Conservation (phyloP, 2,329 filamentous ascomycete species). For the Hymenoscyphus repandus region DNA sequence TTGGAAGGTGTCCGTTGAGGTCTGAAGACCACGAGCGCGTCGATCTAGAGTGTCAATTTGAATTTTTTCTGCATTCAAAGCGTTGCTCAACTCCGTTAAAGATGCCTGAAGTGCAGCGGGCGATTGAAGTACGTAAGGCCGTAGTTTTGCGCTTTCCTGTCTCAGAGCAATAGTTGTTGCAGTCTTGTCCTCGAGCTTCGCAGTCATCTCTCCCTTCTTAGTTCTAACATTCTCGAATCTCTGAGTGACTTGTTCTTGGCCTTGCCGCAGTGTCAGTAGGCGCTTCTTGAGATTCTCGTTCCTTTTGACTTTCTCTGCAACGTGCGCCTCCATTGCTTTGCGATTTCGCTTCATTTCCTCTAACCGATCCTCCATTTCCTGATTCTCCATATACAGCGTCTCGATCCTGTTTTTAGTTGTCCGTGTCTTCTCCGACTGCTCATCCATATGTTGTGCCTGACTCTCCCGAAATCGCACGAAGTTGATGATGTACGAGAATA, state of each 20-base stretch:
- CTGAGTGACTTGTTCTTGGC: conserved; percentile 77
- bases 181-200: conserved; percentile 65
- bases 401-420: conserved; percentile 84
- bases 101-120: conserved; percentile 77
- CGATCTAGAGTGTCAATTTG: conserved; percentile 86
- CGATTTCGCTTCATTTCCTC: conserved; percentile 77
- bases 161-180: conserved; percentile 64
- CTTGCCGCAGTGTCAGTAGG: conserved; percentile 72
- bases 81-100: conserved; percentile 75
- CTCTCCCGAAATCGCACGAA: conserved; percentile 96
- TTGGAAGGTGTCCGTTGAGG: conserved; percentile 82
- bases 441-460: conserved; percentile 82
- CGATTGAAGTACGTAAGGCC: conserved; percentile 88
- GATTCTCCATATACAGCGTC: conserved; percentile 76
- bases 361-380: conserved; percentile 75
- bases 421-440: conserved; percentile 89
- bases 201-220: conserved; percentile 72
- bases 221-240: conserved; percentile 78
- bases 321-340: conserved; percentile 72
- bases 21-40: conserved; percentile 83
- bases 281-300: conserved; percentile 84
- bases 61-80: conserved; percentile 69
- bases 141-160: conserved; percentile 82
- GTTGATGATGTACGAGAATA: conserved; percentile 97
- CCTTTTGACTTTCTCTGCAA: conserved; percentile 76